Percentiles rank a stretch among this genome's conserved stretches.
These are phyloP conservation scores for Malbranchea cinnamomea DNA, from an alignment of 2,329 filamentous ascomycete genomes.

Conservation along the genomic window DNA sequence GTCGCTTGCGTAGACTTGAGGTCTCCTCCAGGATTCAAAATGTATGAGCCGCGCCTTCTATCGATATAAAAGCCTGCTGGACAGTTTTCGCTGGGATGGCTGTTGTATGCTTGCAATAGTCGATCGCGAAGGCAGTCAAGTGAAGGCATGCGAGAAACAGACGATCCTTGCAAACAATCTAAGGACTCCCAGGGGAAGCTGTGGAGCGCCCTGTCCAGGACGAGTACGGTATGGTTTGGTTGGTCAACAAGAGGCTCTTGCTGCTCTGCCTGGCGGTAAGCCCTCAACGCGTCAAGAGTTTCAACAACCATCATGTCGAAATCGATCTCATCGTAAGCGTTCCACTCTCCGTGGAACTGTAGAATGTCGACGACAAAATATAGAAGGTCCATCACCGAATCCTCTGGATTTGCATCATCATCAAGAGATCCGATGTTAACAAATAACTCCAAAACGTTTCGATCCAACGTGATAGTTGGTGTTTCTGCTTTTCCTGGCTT, in stretches of 20 bases:
- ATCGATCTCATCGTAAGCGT: constrained; percentile 95
- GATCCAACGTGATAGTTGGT: constrained; percentile 40
- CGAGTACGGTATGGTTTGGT: constrained; percentile 59
- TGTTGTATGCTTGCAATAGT: constrained; percentile 39
- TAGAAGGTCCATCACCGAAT: constrained; percentile 76
- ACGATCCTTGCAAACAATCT: constrained; percentile 62
- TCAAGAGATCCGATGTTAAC: constrained; percentile 65
- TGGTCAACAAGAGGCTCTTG: constrained; percentile 11
- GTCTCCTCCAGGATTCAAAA: constrained; percentile 81
- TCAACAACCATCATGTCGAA: constrained; percentile 86
- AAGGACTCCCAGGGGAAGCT: constrained; percentile 92
- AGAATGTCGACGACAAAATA: constrained; percentile 95
- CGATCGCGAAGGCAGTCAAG: constrained; percentile 67
- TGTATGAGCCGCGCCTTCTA: constrained; percentile 41
- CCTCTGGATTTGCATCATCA: constrained; percentile 63
- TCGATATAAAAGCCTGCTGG: constrained; percentile 38
- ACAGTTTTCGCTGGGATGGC: constrained; percentile 9
- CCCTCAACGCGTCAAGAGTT: constrained; percentile 65
- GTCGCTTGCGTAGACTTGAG: constrained; percentile 63
- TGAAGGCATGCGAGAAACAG: constrained; percentile 79
- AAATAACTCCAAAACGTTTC: constrained; percentile 70
- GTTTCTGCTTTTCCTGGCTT: constrained; percentile 42
- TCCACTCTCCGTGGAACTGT: constrained; percentile 89
- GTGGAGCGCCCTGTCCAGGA: constrained; percentile 83
- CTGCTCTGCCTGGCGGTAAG: constrained; percentile 47